phyloP scores from a whole-genome alignment of 2,329 filamentous ascomycete species.

The Exophiala spinifera region DNA sequence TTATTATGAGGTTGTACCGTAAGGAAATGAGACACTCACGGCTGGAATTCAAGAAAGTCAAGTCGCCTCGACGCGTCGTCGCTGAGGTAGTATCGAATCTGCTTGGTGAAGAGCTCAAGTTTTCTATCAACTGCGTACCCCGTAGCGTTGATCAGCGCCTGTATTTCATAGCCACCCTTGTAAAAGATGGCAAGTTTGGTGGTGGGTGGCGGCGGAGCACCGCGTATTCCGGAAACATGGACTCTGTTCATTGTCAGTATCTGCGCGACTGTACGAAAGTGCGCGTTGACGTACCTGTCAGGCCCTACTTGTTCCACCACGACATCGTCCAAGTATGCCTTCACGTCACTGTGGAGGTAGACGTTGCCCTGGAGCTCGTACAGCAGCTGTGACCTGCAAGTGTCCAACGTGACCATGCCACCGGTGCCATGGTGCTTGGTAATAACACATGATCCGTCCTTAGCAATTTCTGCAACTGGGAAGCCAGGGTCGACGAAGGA shows the following conservation, averaged over 20 bases:
- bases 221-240: conserved; percentile 31
- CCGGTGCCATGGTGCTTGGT: conserved; percentile 48
- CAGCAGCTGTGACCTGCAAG: conserved; percentile 45
- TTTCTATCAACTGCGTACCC: conserved; percentile 39
- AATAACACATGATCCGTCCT: conserved; percentile 47
- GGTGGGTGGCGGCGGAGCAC: conserved; percentile 41
- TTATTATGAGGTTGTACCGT: too few species aligned
- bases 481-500: conserved; percentile 45
- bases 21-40: conserved; percentile 23
- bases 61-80: conserved; percentile 39
- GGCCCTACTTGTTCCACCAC: conserved; percentile 43
- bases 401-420: conserved; percentile 43
- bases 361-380: conserved; percentile 32
- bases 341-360: conserved; percentile 22
- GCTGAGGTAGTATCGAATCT: conserved; percentile 47
- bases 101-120: conserved; percentile 32
- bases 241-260: conserved; percentile 24
- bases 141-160: conserved; percentile 39
- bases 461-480: conserved; percentile 50
- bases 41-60: conserved; percentile 52
- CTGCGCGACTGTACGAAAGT: too few species aligned
- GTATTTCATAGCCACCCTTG: conserved; percentile 39
- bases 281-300: conserved; percentile 28
- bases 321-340: conserved; percentile 32
- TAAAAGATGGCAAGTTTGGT: conserved; percentile 44